Base-by-base conservation (phyloP, 2,329 filamentous ascomycete species). In the Calonectria henricotiae region DNA sequence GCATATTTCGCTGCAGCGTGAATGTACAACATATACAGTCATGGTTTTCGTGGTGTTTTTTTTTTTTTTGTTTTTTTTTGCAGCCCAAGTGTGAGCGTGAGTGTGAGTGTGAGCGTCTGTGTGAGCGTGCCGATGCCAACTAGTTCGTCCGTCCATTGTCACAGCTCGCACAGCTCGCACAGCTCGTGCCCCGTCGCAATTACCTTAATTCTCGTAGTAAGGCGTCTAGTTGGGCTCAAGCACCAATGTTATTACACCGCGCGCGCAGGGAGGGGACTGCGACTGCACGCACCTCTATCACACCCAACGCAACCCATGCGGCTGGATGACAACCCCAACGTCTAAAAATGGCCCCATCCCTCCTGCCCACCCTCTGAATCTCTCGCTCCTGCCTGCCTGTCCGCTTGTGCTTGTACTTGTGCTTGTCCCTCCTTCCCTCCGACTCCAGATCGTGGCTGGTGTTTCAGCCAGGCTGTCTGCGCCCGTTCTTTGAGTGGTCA, bases 341-440 rank as follows among this genome's bases (percentile, higher is more conserved):
- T 46, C 62, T 69, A 65, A 65, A 69, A 69, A 65, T 62, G 55
- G 46, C n/a, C 51, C 54, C 62, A 62, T 69, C 67, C 67, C 67
- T 20, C 39, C 62, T 63, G 47, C 49, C 41, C 49, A 41, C 32
- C 64, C 17, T 60, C 35, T 51, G 44, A 32, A 9, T 35, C 44
- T 62, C 44, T 32, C n/a, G 20, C 20, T 25, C 15, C n/a, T 62
- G 25, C 23, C 30, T 61, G 20, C 20, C 37, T 32, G 20, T 27
- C 49, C 27, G 4, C 4, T 30, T 30, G 27, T 30, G 27, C 27
- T 5, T 60, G 20, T 64, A 5, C 4, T 30, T 30, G 27, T 30
- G 27, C 27, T 5, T 60, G 20, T 64, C 49, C 49, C 60, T 60
- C 43, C 39, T 20, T 41, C 17, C 30, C 13, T 20, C 62, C 35